These are phyloP conservation scores for Carpinus viminea DNA, from an alignment of 306 rosid genomes.

Conservation along the genomic window DNA sequence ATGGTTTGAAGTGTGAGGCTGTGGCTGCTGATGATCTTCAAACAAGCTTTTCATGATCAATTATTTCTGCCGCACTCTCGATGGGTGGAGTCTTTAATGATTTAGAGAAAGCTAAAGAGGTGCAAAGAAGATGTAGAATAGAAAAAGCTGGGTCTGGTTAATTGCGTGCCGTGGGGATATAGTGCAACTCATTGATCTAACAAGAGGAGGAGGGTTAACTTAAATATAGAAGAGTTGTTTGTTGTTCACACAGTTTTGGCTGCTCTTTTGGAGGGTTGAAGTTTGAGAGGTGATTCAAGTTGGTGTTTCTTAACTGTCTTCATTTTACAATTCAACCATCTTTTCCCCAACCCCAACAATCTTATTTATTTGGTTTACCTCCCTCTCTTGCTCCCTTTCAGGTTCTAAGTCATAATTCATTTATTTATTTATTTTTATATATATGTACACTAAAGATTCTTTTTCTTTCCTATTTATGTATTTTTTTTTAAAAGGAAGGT, in stretches of 20 bases:
- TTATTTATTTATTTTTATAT: background rate
- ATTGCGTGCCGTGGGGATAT: slow-evolving; percentile 18
- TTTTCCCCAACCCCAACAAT: slow-evolving; percentile 23
- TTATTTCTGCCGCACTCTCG: background rate
- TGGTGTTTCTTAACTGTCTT: slow-evolving; percentile 47
- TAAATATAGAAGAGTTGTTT: slow-evolving; percentile 33
- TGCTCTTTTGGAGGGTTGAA: slow-evolving; percentile 13
- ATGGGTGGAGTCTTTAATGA: slow-evolving; percentile 25
- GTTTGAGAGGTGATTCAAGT: background rate
- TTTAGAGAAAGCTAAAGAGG: slow-evolving; percentile 18
- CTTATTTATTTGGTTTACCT: slow-evolving; percentile 11
- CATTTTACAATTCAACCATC: slow-evolving; percentile 28
- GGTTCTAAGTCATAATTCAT: background rate
- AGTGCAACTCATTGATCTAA: slow-evolving; percentile 26
- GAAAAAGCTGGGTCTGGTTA: slow-evolving; percentile 21
- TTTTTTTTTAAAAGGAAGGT: background rate
- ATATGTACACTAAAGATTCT: background rate
- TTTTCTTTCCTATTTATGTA: background rate
- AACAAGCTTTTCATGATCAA: slow-evolving; percentile 48
- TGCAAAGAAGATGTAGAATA: slow-evolving; percentile 38
- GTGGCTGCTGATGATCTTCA: slow-evolving; percentile 37
- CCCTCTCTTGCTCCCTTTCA: background rate
- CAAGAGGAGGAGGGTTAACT: slow-evolving; percentile 24
- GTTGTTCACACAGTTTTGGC: slow-evolving; percentile 41
- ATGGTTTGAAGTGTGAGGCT: slow-evolving; percentile 36